Conservation (phyloP, 371 early-diverging fungal species). For the Rhizopus microsporus region DNA sequence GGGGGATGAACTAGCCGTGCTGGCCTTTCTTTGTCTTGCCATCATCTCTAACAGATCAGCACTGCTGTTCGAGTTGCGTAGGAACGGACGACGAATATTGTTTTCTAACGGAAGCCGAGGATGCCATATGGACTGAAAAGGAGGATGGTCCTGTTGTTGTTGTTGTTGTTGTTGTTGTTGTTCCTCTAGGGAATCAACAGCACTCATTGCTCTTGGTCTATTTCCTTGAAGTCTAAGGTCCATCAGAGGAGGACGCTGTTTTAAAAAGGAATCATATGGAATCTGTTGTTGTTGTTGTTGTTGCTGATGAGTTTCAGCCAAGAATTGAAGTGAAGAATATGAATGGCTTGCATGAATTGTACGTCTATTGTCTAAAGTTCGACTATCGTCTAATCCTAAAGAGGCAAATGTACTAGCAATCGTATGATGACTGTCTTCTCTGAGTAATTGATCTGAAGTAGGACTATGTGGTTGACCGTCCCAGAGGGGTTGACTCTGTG, state of each 20-base stretch:
- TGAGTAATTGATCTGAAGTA: constrained; percentile 38
- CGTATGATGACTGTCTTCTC: constrained; percentile 36
- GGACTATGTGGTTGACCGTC: constrained; percentile 28
- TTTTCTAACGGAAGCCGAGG: background rate
- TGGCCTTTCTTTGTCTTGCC: constrained; percentile 31
- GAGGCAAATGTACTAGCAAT: constrained; percentile 70
- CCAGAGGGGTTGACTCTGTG: constrained; percentile 11
- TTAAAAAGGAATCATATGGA: background rate
- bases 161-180: constrained; percentile 12
- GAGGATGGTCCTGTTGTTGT: constrained; percentile 3
- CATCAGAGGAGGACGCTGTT: background rate
- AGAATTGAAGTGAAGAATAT: constrained; percentile 29
- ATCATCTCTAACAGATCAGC: constrained; percentile 45
- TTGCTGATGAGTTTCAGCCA: constrained; percentile 17
- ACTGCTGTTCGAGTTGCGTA: constrained; percentile 41
- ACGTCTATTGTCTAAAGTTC: background rate
- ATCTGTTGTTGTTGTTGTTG: constrained; percentile 12
- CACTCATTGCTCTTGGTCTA: constrained; percentile 56
- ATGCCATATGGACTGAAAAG: constrained; percentile 1
- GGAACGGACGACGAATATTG: constrained; percentile 9
- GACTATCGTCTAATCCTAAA: constrained; percentile 67
- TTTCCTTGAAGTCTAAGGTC: constrained; percentile 23
- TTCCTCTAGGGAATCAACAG: constrained; percentile 18
- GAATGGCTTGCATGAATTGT: constrained; percentile 30
- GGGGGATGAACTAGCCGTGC: constrained; percentile 1